These are phyloP conservation scores for Fusarium sp. DNA, from an alignment of 2,329 filamentous ascomycete genomes.

Conservation along the genomic window DNA sequence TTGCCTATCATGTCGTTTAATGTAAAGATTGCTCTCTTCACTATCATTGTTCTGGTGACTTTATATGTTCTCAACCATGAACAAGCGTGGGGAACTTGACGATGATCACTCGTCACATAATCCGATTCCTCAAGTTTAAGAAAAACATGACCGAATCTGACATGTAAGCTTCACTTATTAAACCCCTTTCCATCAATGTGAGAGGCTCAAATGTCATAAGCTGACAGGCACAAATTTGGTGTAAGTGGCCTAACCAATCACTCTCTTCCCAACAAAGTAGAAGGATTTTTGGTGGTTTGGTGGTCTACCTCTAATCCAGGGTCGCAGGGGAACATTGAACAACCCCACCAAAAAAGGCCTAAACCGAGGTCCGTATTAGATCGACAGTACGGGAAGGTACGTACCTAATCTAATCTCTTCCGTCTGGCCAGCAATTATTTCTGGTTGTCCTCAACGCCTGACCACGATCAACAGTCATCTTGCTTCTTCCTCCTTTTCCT, in stretches of 20 bases:
- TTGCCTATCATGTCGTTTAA: too few species aligned
- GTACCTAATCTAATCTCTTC: slow-evolving; percentile 28
- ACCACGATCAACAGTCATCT: neutral
- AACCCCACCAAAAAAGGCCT: slow-evolving; percentile 9
- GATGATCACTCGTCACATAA: neutral
- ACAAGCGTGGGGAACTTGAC: neutral
- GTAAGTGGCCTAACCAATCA: slow-evolving; percentile 4
- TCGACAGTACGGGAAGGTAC: neutral
- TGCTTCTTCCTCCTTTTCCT: neutral
- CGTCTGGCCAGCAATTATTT: slow-evolving; percentile 11
- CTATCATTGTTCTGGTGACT: neutral
- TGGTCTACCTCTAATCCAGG: neutral
- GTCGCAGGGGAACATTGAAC: neutral
- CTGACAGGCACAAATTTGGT: slow-evolving; percentile 7
- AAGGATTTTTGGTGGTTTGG: neutral
- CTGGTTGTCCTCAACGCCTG: slow-evolving; percentile 31
- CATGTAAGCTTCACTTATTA: neutral
- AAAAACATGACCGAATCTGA: neutral
- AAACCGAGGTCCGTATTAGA: slow-evolving; percentile 20
- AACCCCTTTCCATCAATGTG: neutral
- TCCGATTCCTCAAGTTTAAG: neutral
- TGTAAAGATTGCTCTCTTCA: neutral
- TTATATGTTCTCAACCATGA: neutral
- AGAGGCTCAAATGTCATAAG: slow-evolving; percentile 11
- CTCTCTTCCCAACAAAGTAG: slow-evolving; percentile 8